Evolutionary conservation across 2,329 filamentous ascomycete species (phyloP), one percentile per base, ranked within the genome.

Genomic region (Aspergillus pseudonomiae): DNA sequence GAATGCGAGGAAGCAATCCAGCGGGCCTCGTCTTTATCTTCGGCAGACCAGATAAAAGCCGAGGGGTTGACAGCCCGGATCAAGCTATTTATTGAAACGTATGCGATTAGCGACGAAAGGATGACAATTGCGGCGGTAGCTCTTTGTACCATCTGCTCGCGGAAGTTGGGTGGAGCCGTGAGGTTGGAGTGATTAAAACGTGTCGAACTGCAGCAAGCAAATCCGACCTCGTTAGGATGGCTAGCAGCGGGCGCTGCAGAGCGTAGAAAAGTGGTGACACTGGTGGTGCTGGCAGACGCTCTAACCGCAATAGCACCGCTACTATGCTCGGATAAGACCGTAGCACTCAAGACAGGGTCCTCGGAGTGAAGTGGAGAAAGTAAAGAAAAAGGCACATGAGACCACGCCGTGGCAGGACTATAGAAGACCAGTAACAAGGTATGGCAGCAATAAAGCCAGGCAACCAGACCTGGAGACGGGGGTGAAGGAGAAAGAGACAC

Each of bases 1-100:
- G 89, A 89, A 43, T 87, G 87, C 16, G 90, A 92, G 21, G 86
- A 89, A 53, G 86, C 82, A 55, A 94, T 86, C 91, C 91, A 94
- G 68, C 78, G 80, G 63, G 80, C 79, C 74, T 92, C 89, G 68
- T 89, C 87, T 59, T 82, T 79, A 57, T 85, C 83, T 77, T 89
- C 88, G 57, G 87, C 86, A 41, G 83, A 83, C 79, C 79, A 81
- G 63, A 84, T 82, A 62, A 86, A 87, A n/a, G 82, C 83, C n/a
- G 85, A 85, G 2, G 90, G 90, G 63, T 90, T 86, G 65, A 91
- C 82, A 50, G 83, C 75, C 59, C 82, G 81, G 52, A 87, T 84
- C 7, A 90, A 60, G 61, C 78, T 81, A 69, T 81, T 81, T 60
- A 80, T 63, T 21, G 77, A 78, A 39, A 81, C 72, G 72, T 81